Percentiles rank a stretch among this genome's conserved stretches.
Evolutionary conservation across 2,329 filamentous ascomycete species (phyloP).

Genomic region (Penicillium sp.): DNA sequence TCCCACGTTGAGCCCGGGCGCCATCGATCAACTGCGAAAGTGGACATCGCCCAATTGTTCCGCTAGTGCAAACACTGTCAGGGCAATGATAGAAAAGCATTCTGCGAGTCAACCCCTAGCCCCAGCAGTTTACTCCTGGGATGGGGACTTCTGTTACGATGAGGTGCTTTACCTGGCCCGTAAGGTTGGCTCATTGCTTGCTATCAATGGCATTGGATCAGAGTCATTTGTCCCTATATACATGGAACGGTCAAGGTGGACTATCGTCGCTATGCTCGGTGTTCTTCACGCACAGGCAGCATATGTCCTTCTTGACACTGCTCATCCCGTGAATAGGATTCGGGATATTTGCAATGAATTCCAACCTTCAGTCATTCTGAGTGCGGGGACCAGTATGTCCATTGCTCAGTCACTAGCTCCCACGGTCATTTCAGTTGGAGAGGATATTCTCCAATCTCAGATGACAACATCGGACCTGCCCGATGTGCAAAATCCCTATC

Average conservation of each 20-base stretch:
- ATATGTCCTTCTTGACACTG: conserved; percentile 30
- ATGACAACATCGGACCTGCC: no score
- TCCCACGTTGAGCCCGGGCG: background rate
- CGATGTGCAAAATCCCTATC: no score
- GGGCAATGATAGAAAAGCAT: background rate
- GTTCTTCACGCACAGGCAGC: conserved; percentile 28
- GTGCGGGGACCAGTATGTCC: background rate
- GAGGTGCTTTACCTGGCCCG: no score
- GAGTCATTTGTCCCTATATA: conserved; percentile 26
- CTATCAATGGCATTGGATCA: conserved; percentile 29
- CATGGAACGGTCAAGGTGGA: conserved; percentile 29
- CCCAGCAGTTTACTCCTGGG: no score
- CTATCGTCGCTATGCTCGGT: conserved; percentile 7
- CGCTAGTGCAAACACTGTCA: background rate
- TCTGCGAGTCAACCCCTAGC: background rate
- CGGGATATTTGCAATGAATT: background rate
- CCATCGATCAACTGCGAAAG: background rate
- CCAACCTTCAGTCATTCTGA: background rate
- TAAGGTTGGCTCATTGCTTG: no score
- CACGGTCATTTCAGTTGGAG: background rate
- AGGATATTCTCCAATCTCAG: no score
- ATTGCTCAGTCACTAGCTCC: no score
- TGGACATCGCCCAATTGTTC: background rate
- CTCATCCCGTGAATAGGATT: background rate
- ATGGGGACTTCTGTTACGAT: conserved; percentile 28